Evolutionary conservation across 306 rosid genomes (phyloP), one percentile per base, ranked within the genome.

Genomic region (Medicago ruthenica): DNA sequence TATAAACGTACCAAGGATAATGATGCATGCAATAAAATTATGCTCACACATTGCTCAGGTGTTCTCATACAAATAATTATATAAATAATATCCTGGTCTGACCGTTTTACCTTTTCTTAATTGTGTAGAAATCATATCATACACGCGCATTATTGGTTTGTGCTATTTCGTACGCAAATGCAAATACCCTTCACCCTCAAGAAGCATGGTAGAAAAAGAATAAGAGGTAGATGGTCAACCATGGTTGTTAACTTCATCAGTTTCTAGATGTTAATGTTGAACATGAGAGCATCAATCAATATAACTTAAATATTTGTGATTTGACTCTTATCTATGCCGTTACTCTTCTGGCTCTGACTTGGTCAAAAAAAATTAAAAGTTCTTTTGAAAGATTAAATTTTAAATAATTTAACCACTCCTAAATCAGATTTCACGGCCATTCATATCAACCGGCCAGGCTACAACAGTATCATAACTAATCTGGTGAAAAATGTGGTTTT

Each of bases 201-300:
- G 20, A 12, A 41, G 5, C 60, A 24, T 77, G 42, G 20, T 67
- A 58, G 69, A 69, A 68, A 51, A 31, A 58, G 47, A 27, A 70
- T 21, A 31, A 34, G 54, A 14, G 5, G 9, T 40, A 41, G 2
- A 45, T 8, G 71, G 55, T 36, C 76, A 82, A 48, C 34, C 34
- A 14, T 78, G 42, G 73, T 62, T 42, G 50, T 66, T 44, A 47
- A 16, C 41, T 64, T 66, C 31, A 59, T 20, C 18, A 53, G 12
- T 48, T 21, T 77, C 79, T 72, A 75, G 81, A 83, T 65, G 48
- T 70, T 71, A 57, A 66, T 22, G 69, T 67, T 20, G 60, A 66
- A 67, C 53, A 53, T 51, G 44, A 69, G 21, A 8, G 15, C 64
- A 47, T 59, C 39, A 64, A 47, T 58, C 39, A 64, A 45, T 22